Conservation (phyloP, 352 stramenopile genomes). For the Peronospora destructor region DNA sequence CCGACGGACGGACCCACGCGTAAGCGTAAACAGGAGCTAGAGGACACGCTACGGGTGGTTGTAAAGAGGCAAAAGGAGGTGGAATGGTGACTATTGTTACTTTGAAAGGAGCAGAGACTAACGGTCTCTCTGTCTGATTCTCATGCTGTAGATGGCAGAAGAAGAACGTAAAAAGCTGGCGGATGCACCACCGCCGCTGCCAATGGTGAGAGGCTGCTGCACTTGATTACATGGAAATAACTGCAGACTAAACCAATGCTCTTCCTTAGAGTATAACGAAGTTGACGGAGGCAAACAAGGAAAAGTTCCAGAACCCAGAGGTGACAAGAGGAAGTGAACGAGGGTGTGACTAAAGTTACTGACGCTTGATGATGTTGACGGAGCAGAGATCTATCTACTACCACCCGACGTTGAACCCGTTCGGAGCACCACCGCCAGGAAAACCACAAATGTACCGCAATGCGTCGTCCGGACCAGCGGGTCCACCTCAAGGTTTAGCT, state of each 20-base stretch:
- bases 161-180: constrained; percentile 36
- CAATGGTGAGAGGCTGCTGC: constrained; percentile 10
- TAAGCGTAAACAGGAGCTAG: constrained; percentile 75
- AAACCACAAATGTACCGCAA: constrained; percentile 55
- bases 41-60: constrained; percentile 58
- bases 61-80: constrained; percentile 69
- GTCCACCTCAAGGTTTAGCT: background rate
- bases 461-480: constrained; percentile 12
- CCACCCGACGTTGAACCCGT: constrained; percentile 71
- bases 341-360: background rate
- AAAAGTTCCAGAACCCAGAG: constrained; percentile 67
- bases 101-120: background rate
- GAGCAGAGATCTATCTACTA: constrained; percentile 75
- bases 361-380: background rate
- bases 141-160: constrained; percentile 30
- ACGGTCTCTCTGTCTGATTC: background rate
- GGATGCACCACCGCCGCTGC: constrained; percentile 22
- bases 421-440: constrained; percentile 58
- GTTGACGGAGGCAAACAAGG: constrained; percentile 43
- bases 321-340: constrained; percentile 11
- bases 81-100: too few relatives aligned
- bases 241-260: constrained; percentile 30
- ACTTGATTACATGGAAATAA: constrained; percentile 32
- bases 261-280: constrained; percentile 47
- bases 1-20: constrained; percentile 56